These are phyloP conservation scores for Sporothrix variecibatus DNA, from an alignment of 2,329 filamentous ascomycete genomes.

Conservation along the genomic window DNA sequence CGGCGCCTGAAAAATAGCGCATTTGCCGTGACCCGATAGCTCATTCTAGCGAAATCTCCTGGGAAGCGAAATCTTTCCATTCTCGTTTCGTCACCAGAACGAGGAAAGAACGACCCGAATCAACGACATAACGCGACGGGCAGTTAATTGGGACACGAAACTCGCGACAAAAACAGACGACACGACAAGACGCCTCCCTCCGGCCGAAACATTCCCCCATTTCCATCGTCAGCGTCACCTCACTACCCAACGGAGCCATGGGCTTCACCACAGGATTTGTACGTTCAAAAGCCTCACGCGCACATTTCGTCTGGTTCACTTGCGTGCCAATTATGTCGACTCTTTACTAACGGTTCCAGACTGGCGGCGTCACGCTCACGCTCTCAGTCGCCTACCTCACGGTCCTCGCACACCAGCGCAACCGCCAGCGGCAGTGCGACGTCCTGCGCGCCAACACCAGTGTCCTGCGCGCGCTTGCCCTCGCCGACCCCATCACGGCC, in stretches of 20 bases:
- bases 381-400: constrained; percentile 72
- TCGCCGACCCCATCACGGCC: constrained; percentile 44
- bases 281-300: constrained; percentile 33
- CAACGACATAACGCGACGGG: constrained; percentile 12
- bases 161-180: neutral
- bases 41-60: neutral
- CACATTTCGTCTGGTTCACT: neutral
- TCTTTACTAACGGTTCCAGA: constrained; percentile 46
- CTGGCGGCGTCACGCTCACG: constrained; percentile 74
- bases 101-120: neutral
- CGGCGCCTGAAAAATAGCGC: constrained; percentile 24
- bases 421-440: constrained; percentile 61
- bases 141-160: neutral
- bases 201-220: neutral
- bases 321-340: neutral
- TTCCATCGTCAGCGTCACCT: neutral
- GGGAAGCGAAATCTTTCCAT: neutral
- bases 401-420: constrained; percentile 68
- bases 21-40: neutral
- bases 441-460: constrained; percentile 59
- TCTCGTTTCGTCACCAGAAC: constrained; percentile 11
- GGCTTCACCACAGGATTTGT: constrained; percentile 76
- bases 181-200: neutral
- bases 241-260: constrained; percentile 49
- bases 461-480: constrained; percentile 54